phyloP scores from a whole-genome alignment of 345 rosid species.

The Capsella bursapastoris region DNA sequence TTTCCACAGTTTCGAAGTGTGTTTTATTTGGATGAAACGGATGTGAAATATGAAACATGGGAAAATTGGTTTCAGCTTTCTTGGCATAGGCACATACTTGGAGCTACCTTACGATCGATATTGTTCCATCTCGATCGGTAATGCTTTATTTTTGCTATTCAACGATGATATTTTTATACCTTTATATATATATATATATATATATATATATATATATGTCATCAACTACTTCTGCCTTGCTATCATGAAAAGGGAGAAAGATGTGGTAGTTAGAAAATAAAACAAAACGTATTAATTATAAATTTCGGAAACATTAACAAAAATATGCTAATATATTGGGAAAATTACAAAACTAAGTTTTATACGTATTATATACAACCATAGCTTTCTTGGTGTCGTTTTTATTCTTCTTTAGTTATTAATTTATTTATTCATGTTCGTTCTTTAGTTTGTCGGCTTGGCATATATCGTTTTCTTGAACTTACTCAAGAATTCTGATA shows the following conservation, averaged over 20 bases:
- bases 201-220: background rate
- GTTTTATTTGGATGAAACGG: constrained; percentile 5
- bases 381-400: constrained; percentile 1
- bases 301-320: background rate
- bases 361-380: background rate
- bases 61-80: constrained; percentile 33
- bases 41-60: constrained; percentile 21
- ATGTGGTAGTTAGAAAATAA: background rate
- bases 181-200: background rate
- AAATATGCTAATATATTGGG: background rate
- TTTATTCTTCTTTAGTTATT: background rate
- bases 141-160: constrained; percentile 1
- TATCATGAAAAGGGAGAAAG: constrained; percentile 6
- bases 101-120: constrained; percentile 15
- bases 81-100: constrained; percentile 29
- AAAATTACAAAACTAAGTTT: background rate
- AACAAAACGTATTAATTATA: background rate
- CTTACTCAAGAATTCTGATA: constrained; percentile 6
- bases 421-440: too few species aligned
- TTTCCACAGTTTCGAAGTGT: background rate
- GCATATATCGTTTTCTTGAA: background rate
- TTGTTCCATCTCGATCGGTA: constrained; percentile 8
- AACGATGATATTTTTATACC: background rate
- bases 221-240: background rate
- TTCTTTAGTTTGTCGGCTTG: background rate